phyloP scores from a whole-genome alignment of 192 early-diverging fungal species.

The Backusella circina region DNA sequence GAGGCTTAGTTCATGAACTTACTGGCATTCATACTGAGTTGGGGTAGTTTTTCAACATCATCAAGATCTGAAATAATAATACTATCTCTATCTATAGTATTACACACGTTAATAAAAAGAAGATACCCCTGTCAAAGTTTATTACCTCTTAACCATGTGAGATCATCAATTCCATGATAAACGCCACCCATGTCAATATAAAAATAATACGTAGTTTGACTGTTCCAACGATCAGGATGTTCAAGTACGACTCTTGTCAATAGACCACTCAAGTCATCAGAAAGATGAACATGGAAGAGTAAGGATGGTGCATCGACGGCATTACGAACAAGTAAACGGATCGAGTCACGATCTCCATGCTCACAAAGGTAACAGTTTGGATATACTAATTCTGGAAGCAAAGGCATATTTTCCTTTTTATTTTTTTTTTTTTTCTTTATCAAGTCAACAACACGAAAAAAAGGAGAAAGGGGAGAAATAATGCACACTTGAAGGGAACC shows the following conservation, averaged over 20 bases:
- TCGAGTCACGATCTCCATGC: neutral
- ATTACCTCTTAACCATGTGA: conserved; percentile 13
- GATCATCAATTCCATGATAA: conserved; percentile 3
- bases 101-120: neutral
- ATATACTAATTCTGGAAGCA: neutral
- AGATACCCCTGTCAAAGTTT: neutral
- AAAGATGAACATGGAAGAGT: neutral
- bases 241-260: neutral
- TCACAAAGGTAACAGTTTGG: neutral
- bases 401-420: neutral
- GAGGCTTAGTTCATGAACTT: neutral
- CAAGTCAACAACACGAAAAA: neutral
- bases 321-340: neutral
- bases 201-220: neutral
- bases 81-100: conserved; percentile 14
- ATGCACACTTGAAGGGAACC: neutral
- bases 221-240: neutral
- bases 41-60: neutral
- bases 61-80: conserved; percentile 5
- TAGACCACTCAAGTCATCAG: neutral
- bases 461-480: neutral
- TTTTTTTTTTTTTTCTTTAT: neutral
- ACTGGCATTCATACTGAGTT: conserved; percentile 20
- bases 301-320: neutral
- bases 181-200: conserved; percentile 11